Evolutionary conservation across 495 filamentous ascomycete genomes (phyloP).

Genomic region (Tuber melanosporum): DNA sequence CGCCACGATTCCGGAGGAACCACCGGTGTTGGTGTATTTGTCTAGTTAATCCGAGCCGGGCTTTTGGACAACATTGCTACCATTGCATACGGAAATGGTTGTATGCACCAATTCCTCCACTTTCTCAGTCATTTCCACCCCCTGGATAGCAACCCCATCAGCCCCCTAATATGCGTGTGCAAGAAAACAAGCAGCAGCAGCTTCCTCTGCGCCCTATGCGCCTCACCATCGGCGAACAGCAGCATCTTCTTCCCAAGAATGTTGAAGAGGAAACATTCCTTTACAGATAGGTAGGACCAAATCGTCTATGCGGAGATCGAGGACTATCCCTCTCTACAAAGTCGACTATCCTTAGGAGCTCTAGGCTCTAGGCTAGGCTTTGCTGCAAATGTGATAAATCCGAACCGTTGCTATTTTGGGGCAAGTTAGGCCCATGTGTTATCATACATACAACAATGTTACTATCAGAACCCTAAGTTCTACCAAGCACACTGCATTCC

Average conservation of each 20-base stretch:
- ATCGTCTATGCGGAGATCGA: too few relatives aligned
- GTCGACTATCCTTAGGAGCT: too few relatives aligned
- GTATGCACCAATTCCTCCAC: conserved; percentile 12
- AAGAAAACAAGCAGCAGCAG: conserved; percentile 77
- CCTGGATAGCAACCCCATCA: conserved; percentile 81
- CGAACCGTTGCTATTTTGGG: too few relatives aligned
- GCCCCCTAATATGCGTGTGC: conserved; percentile 76
- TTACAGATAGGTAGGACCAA: too few relatives aligned
- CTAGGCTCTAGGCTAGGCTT: too few relatives aligned
- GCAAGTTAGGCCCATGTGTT: too few relatives aligned
- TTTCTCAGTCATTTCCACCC: conserved; percentile 23
- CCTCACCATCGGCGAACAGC: conserved; percentile 76
- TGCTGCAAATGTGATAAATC: too few relatives aligned
- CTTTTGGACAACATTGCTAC: conserved; percentile 9
- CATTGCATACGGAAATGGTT: not conserved
- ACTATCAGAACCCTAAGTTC: too few relatives aligned
- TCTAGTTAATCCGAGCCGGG: conserved; percentile 47
- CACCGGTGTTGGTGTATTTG: conserved; percentile 54
- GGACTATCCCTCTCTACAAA: too few relatives aligned
- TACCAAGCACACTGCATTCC: too few relatives aligned
- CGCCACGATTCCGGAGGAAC: not conserved
- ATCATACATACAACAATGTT: too few relatives aligned
- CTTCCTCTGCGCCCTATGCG: conserved; percentile 74
- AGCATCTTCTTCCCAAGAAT: conserved; percentile 54
- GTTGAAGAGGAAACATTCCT: too few relatives aligned